phyloP scores from a whole-genome alignment of 495 filamentous ascomycete species.

The Aspergillus olivimuriae region DNA sequence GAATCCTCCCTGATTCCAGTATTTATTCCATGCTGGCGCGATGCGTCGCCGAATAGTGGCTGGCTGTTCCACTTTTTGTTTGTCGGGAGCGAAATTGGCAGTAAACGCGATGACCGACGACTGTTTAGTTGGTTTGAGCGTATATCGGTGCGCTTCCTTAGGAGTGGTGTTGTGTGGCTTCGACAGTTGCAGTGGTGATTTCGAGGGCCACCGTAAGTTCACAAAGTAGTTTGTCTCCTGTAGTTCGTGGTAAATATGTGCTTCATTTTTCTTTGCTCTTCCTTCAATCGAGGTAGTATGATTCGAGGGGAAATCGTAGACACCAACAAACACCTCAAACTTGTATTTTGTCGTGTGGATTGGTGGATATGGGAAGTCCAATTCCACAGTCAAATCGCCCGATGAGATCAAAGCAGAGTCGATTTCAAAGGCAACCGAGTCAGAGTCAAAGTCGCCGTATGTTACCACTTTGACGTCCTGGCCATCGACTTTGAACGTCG shows the following conservation, averaged over 20 bases:
- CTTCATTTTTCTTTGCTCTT: background rate
- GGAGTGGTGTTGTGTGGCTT: background rate
- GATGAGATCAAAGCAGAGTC: slow-evolving; percentile 2
- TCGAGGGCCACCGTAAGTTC: slow-evolving; percentile 8
- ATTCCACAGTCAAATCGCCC: slow-evolving; percentile 7
- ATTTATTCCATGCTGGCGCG: slow-evolving; percentile 5
- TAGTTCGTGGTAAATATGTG: slow-evolving; percentile 9
- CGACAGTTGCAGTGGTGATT: slow-evolving; percentile 1
- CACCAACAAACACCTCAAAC: slow-evolving; percentile 13
- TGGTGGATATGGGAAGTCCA: slow-evolving; percentile 13
- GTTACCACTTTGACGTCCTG: slow-evolving; percentile 10
- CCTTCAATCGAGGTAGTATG: slow-evolving; percentile 6
- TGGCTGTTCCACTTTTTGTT: background rate
- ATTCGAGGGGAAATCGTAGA: slow-evolving; percentile 7
- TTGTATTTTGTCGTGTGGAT: slow-evolving; percentile 13
- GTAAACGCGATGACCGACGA: slow-evolving; percentile 6
- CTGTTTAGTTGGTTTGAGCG: background rate
- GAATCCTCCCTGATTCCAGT: slow-evolving; percentile 11
- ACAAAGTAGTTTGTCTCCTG: slow-evolving; percentile 11
- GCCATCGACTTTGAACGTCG: slow-evolving; percentile 8
- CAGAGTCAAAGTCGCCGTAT: slow-evolving; percentile 12
- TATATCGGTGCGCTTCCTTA: slow-evolving; percentile 4
- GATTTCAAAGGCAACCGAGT: slow-evolving; percentile 7
- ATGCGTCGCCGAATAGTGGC: slow-evolving; percentile 1
- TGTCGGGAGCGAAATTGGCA: slow-evolving; percentile 5